phyloP scores from a whole-genome alignment of 495 filamentous ascomycete genomes.

The Penicillium odoratum region DNA sequence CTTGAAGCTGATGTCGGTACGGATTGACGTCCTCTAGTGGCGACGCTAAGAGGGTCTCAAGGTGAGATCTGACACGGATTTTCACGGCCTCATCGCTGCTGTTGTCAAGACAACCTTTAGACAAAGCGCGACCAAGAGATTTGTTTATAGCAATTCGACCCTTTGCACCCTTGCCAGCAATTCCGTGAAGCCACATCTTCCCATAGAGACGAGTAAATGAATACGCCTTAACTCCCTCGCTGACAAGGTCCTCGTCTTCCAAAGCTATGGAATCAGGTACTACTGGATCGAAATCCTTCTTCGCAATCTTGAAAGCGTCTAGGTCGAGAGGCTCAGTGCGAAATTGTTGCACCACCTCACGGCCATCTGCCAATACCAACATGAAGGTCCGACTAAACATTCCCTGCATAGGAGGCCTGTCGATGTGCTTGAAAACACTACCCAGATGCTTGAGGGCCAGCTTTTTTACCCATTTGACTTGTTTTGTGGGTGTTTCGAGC shows the following conservation, averaged over 20 bases:
- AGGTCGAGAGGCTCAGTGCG: constrained; percentile 27
- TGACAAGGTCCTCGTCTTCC: constrained; percentile 22
- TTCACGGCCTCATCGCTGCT: constrained; percentile 27
- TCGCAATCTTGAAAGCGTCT: constrained; percentile 27
- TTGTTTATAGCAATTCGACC: constrained; percentile 23
- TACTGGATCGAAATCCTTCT: constrained; percentile 22
- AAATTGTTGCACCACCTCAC: constrained; percentile 32
- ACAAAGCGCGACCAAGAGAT: constrained; percentile 24
- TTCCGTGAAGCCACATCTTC: constrained; percentile 26
- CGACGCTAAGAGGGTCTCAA: constrained; percentile 28
- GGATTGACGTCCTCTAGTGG: constrained; percentile 23
- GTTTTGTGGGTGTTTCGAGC: constrained; percentile 31
- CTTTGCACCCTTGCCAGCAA: constrained; percentile 22
- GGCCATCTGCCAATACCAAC: constrained; percentile 25
- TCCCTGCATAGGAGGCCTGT: constrained; percentile 31
- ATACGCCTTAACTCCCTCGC: constrained; percentile 28
- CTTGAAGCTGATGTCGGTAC: constrained; percentile 17
- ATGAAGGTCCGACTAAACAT: constrained; percentile 34
- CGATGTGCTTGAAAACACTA: constrained; percentile 25
- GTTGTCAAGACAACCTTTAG: constrained; percentile 21
- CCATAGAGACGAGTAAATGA: constrained; percentile 26
- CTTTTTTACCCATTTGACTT: constrained; percentile 34
- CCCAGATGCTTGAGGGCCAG: constrained; percentile 27
- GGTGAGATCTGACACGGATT: constrained; percentile 25
- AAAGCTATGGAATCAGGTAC: constrained; percentile 27